phyloP scores from a whole-genome alignment of 768 basidiomycete species.

The Mrakia hoshinonis region DNA sequence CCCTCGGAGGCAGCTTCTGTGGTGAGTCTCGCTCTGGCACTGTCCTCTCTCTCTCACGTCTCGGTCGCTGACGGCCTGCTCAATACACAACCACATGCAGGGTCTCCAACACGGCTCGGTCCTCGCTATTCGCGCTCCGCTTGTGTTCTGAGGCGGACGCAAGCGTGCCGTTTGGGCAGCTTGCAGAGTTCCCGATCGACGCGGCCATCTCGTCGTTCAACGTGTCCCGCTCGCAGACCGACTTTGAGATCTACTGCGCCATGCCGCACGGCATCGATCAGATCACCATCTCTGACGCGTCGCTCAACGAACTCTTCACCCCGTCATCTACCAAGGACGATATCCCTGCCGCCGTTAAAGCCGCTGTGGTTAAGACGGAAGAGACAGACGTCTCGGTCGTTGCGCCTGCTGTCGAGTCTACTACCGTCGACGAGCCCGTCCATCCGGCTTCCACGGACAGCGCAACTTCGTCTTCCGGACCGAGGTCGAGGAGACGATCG shows the following conservation, averaged over 20 bases:
- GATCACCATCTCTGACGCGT: slow-evolving; percentile 1
- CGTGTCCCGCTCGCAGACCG: slow-evolving; percentile 1
- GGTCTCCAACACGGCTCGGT: slow-evolving; percentile 27
- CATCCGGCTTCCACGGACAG: background rate
- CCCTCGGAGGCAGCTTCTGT: slow-evolving; percentile 1
- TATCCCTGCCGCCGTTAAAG: background rate
- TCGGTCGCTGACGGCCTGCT: background rate
- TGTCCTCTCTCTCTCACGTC: background rate
- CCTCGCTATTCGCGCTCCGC: slow-evolving; percentile 24
- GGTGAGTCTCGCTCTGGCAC: slow-evolving; percentile 1
- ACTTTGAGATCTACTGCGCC: slow-evolving; percentile 15
- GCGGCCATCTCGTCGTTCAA: slow-evolving; percentile 17
- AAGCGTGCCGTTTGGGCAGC: background rate
- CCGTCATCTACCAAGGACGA: background rate
- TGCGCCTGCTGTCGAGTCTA: background rate
- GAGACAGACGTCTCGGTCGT: background rate
- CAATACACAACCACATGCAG: background rate
- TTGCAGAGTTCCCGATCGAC: slow-evolving; percentile 24
- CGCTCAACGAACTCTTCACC: background rate
- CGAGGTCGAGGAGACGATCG: background rate
- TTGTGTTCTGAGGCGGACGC: background rate
- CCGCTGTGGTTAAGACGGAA: background rate
- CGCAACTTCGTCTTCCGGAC: background rate
- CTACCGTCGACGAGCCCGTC: background rate
- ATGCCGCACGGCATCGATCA: slow-evolving; percentile 20